Conservation (phyloP, 257 asterid species). For the Lavandula angustifolia region DNA sequence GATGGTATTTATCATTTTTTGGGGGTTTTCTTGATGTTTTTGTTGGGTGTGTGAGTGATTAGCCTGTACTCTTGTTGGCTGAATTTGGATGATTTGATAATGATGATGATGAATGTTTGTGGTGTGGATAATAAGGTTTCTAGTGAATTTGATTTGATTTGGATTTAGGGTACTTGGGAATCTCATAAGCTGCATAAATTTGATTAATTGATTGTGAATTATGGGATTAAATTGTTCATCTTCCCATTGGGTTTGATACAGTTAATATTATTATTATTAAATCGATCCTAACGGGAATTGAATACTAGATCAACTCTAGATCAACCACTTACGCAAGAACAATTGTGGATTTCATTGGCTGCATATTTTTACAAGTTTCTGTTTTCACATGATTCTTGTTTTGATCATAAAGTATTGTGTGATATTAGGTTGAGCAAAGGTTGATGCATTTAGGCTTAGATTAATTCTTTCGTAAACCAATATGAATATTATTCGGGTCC, state of each 20-base stretch:
- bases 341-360: background rate
- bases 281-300: too few relatives aligned
- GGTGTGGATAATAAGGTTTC: background rate
- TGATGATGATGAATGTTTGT: background rate
- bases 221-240: background rate
- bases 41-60: background rate
- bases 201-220: background rate
- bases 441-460: background rate
- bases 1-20: background rate
- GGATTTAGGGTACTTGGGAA: background rate
- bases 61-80: constrained; percentile 7
- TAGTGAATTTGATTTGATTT: background rate
- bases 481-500: background rate
- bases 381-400: background rate
- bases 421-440: background rate
- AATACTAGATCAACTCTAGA: background rate
- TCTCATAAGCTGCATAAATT: constrained; percentile 7
- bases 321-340: too few relatives aligned
- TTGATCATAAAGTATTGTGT: background rate
- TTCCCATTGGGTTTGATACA: background rate
- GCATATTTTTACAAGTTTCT: background rate
- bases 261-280: too few relatives aligned
- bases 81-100: background rate
- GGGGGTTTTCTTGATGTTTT: constrained; percentile 11
- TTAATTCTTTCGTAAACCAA: background rate